Percentiles rank a stretch among this genome's conserved stretches.
Evolutionary conservation across 2,329 filamentous ascomycete genomes (phyloP).

Genomic region (Sarocladium strictum): DNA sequence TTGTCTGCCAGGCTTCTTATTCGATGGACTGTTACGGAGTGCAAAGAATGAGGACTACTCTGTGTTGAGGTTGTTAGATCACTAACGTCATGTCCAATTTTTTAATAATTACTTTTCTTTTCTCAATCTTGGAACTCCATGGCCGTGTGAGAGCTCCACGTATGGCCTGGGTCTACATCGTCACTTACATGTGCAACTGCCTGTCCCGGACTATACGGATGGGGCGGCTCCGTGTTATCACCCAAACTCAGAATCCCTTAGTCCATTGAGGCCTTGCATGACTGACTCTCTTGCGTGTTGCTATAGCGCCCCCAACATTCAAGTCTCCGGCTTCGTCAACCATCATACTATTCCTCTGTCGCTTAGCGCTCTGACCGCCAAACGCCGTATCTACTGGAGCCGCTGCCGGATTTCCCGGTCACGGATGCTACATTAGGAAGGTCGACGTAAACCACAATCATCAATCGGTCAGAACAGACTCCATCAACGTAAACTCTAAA

Average conservation of each 20-base stretch:
- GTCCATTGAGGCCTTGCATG: no score
- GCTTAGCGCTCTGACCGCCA: background rate
- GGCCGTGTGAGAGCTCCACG: background rate
- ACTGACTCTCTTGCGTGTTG: no score
- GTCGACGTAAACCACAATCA: background rate
- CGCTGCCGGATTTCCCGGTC: background rate
- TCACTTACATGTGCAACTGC: background rate
- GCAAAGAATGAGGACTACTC: no score
- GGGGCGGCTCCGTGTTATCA: no score
- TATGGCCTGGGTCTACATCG: background rate
- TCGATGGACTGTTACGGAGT: no score
- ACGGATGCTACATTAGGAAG: constrained; percentile 4
- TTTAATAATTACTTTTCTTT: background rate
- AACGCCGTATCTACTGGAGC: background rate
- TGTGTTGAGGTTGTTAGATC: background rate
- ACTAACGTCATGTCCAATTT: background rate
- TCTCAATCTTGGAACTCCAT: background rate
- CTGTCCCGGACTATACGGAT: no score
- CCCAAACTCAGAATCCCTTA: no score
- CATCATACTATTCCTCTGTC: background rate
- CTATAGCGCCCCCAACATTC: no score
- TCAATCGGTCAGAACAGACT: no score
- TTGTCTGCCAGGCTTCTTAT: no score
- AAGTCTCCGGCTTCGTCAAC: background rate
- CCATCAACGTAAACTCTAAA: no score